Base-by-base conservation (phyloP, 805 yeast species). In the Pichia membranifaciens region DNA sequence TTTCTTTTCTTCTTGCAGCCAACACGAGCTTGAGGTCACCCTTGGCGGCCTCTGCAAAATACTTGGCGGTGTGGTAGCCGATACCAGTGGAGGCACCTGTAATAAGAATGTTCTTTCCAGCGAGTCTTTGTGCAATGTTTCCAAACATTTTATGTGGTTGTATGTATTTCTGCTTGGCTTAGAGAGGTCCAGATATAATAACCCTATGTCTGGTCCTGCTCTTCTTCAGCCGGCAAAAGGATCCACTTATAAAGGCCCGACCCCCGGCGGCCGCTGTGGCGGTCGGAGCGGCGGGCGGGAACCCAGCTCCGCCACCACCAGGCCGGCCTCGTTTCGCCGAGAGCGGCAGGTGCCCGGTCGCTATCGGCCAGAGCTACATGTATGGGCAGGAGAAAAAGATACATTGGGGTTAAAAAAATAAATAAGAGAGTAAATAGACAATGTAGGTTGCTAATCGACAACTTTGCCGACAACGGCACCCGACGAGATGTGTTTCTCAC, bases 81-180 rank as follows among this genome's bases (percentile, higher is more conserved):
- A 91, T 91, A 47, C 98, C 98, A 15, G 96, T 81, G 22, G 96
- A 87, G 7, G 98, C 98, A 52, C 98, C 98, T n/a, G 98, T 87
- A 58, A 91, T 84, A 37, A 91, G 75, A 29, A 87, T 75, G 17
- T 82, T 79, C 62, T 91, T 90, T 42, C 84, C 84, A 20, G 84
- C 80, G 31, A 91, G 72, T 63, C 96, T 78, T 62, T 82, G 82
- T 38, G 90, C 87, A 45, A 96, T 93, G 51, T 61, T 63, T 29
- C 67, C 67, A 51, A 63, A 63, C 66, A 63, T 34, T 9, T 8
- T 25, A n/a, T n/a, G n/a, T n/a, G n/a, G n/a, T n/a, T n/a, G n/a
- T n/a, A n/a, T n/a, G n/a, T n/a, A n/a, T n/a, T n/a, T n/a, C n/a
- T n/a, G n/a, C n/a, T n/a, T n/a, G n/a, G n/a, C n/a, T n/a, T n/a